phyloP scores from a whole-genome alignment of 768 basidiomycete genomes.

The Naganishia friedmannii region DNA sequence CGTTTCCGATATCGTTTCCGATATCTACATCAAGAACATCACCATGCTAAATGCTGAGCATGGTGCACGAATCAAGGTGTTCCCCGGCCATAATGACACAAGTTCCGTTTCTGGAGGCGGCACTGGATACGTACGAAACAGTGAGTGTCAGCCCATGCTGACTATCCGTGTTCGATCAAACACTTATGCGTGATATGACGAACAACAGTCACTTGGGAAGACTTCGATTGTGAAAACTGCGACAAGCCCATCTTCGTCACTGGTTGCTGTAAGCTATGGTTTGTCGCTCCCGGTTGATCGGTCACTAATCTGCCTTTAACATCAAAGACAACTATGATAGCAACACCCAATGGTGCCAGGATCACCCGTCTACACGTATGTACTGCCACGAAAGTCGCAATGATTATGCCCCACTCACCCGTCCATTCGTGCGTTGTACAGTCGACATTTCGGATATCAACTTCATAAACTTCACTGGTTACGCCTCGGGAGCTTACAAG shows the following conservation, averaged over 20 bases:
- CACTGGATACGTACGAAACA: slow-evolving; percentile 54
- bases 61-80: slow-evolving; percentile 68
- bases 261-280: slow-evolving; percentile 57
- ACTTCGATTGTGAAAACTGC: slow-evolving; percentile 49
- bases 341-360: slow-evolving; percentile 57
- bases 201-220: slow-evolving; percentile 29
- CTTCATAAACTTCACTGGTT: slow-evolving; percentile 61
- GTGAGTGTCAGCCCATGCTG: slow-evolving; percentile 27
- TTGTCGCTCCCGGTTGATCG: background rate
- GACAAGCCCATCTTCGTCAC: slow-evolving; percentile 62
- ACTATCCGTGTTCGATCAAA: background rate
- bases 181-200: background rate
- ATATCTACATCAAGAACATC: slow-evolving; percentile 45
- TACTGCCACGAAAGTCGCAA: slow-evolving; percentile 4
- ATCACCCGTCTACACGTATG: slow-evolving; percentile 55
- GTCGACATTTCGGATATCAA: slow-evolving; percentile 59
- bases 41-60: slow-evolving; percentile 65
- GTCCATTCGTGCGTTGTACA: slow-evolving; percentile 18
- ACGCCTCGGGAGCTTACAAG: slow-evolving; percentile 54
- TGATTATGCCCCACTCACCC: background rate
- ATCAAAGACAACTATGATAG: slow-evolving; percentile 34
- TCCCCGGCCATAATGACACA: slow-evolving; percentile 63
- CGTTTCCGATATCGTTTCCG: slow-evolving; percentile 32
- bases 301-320: too few species aligned
- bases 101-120: slow-evolving; percentile 59